Conservation (phyloP, 2,329 filamentous ascomycete species). For the Diaporthe australafricana region DNA sequence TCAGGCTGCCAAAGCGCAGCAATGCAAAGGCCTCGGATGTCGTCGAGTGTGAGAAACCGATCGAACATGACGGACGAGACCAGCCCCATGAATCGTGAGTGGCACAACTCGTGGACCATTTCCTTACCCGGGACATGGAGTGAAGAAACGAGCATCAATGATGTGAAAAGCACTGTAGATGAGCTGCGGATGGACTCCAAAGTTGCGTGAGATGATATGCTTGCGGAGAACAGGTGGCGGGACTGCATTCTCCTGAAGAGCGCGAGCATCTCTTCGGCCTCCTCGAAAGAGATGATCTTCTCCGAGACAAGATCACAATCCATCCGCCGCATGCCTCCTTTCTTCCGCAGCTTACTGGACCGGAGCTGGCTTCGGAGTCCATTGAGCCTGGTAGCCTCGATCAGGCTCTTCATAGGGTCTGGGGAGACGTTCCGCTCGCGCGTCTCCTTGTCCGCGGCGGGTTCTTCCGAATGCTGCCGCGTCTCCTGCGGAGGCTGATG, state of each 20-base stretch:
- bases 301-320: conserved; percentile 5
- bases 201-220: not conserved
- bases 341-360: conserved; percentile 6
- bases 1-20: conserved; percentile 4
- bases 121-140: not conserved
- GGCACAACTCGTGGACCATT: conserved; percentile 1
- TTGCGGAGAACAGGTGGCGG: not conserved
- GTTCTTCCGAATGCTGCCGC: conserved; percentile 14
- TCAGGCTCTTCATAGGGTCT: conserved; percentile 13
- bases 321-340: not conserved
- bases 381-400: conserved; percentile 10
- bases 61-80: conserved; percentile 21
- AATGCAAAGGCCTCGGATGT: conserved; percentile 10
- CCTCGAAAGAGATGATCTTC: conserved; percentile 1
- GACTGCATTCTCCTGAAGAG: conserved; percentile 7
- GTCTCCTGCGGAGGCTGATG: conserved; percentile 7
- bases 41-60: not conserved
- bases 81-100: conserved; percentile 9
- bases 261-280: conserved; percentile 6
- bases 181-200: conserved; percentile 6
- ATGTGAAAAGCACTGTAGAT: not conserved
- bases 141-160: conserved; percentile 6
- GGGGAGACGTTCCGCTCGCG: conserved; percentile 22
- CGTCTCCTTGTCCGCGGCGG: conserved; percentile 2
- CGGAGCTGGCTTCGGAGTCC: conserved; percentile 2